Evolutionary conservation across 805 yeast species (phyloP).

Genomic region (Hanseniaspora osmophila): DNA sequence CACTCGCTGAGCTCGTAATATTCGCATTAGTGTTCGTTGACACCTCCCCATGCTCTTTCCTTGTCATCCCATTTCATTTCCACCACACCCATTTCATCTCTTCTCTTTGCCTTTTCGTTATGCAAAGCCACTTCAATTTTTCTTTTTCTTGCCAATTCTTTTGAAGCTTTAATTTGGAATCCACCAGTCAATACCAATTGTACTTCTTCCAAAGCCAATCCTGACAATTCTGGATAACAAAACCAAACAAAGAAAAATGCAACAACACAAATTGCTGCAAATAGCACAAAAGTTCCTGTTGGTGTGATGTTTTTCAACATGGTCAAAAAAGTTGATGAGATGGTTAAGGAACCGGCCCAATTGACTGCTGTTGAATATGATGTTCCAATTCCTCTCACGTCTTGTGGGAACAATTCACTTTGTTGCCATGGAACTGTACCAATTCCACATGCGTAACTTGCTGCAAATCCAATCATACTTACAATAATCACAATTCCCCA

Average conservation of each 20-base stretch:
- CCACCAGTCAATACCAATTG: constrained; percentile 71
- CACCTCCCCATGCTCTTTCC: background rate
- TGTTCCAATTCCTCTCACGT: constrained; percentile 83
- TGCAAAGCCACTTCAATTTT: constrained; percentile 5
- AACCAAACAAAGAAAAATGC: constrained; percentile 65
- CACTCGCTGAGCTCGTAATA: no score
- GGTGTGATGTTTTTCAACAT: constrained; percentile 91
- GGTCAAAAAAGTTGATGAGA: constrained; percentile 84
- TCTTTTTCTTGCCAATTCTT: constrained; percentile 37
- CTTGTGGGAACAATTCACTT: constrained; percentile 85
- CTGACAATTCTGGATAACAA: constrained; percentile 85
- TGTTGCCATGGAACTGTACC: constrained; percentile 99
- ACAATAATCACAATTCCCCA: constrained; percentile 85
- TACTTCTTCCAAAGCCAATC: constrained; percentile 82
- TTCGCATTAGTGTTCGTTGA: no score
- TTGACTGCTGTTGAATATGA: constrained; percentile 84
- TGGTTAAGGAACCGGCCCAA: constrained; percentile 89
- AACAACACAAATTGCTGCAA: constrained; percentile 65
- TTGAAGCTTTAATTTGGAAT: constrained; percentile 62
- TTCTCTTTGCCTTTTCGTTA: background rate
- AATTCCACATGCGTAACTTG: constrained; percentile 83
- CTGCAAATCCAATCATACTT: constrained; percentile 77
- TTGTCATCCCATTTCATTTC: background rate
- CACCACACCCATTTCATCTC: background rate
- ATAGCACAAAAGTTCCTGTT: constrained; percentile 83